Evolutionary conservation across 441 rosid species (phyloP), one percentile per base, ranked within the genome.

Genomic region (Breynia disticha): DNA sequence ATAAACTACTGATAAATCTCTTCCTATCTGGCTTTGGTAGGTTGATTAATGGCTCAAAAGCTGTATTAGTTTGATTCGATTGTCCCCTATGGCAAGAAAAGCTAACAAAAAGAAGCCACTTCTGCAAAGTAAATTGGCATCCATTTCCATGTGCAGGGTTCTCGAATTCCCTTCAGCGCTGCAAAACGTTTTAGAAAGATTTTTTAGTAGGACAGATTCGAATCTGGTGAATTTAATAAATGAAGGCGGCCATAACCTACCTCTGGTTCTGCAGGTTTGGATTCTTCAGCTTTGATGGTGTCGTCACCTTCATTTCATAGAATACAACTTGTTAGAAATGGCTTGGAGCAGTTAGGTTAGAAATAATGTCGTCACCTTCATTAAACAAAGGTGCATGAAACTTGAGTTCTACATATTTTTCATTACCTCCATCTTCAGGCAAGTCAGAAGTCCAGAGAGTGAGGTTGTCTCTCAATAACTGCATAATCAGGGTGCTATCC

Each of bases 401-500:
- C n/a, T n/a, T n/a, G n/a, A n/a, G n/a, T n/a, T n/a, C n/a, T n/a
- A n/a, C n/a, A n/a, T n/a, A n/a, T n/a, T n/a, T n/a, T n/a, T n/a
- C n/a, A n/a, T n/a, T n/a, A n/a, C n/a, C 97, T 79, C 96, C 96
- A 67, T 93, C 97, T 76, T 89, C 97, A 57, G 99, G 99, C 76
- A 93, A 82, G 76, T 93, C 99, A 62, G 96, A 86, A 61, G 99
- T 93, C 99, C 97, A 93, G 48, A 93, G 90, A 24, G 99, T 93
- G 76, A 93, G 99, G 67, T 93, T 89, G 61, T 93, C 99, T 83
- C 97, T 86, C 50, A 93, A 76, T 50, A 93, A 86, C 79, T 89
- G 99, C 96, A 89, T 93, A 46, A 93, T 93, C 65, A 93, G 76
- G 52, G 99, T 89, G 75, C 97, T 89, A 64, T 93, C 99, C 69